A percentile compares a stretch with the other conserved stretches of the same genome.
phyloP scores from a whole-genome alignment of 495 filamentous ascomycete genomes.

The Neohortaea acidophila region DNA sequence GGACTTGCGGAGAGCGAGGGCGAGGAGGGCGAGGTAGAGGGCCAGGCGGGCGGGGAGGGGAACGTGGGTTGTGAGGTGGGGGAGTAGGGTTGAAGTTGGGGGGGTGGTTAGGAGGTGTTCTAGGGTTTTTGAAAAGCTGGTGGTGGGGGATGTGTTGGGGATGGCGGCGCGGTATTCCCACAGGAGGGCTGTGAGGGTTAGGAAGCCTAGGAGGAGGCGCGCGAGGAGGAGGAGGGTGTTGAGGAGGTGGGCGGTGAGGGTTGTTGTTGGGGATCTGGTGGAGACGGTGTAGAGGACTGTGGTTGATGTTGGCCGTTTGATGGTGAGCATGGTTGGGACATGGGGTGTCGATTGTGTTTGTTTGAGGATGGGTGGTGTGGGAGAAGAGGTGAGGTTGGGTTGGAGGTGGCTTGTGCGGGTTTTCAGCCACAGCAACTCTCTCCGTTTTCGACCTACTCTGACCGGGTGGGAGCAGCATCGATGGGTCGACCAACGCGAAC shows the following conservation, averaged over 20 bases:
- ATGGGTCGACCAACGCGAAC: no score
- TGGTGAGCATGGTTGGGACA: slow-evolving; percentile 4
- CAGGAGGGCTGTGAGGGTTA: neutral
- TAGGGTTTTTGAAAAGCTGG: neutral
- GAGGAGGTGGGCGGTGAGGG: slow-evolving; percentile 14
- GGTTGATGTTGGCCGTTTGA: slow-evolving; percentile 19
- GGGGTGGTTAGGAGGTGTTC: slow-evolving; percentile 3
- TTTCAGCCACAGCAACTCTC: no score
- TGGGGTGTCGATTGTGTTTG: neutral
- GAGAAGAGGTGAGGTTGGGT: no score
- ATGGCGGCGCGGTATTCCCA: neutral
- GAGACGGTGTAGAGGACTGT: slow-evolving; percentile 26
- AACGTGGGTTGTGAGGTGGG: neutral
- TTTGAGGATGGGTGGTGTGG: no score
- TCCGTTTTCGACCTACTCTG: no score
- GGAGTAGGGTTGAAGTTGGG: slow-evolving; percentile 2
- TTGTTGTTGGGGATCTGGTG: slow-evolving; percentile 17
- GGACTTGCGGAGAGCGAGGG: slow-evolving; percentile 5
- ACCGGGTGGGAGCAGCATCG: no score
- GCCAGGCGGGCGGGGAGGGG: neutral
- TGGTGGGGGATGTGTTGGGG: neutral
- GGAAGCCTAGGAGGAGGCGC: slow-evolving; percentile 1
- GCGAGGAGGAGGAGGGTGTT: slow-evolving; percentile 6
- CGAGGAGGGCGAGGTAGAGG: neutral
- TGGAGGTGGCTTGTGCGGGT: no score